Percentiles rank a stretch among this genome's conserved stretches.
These are phyloP conservation scores for Talaromyces proteolyticus DNA, from an alignment of 495 filamentous ascomycete species.

Conservation along the genomic window DNA sequence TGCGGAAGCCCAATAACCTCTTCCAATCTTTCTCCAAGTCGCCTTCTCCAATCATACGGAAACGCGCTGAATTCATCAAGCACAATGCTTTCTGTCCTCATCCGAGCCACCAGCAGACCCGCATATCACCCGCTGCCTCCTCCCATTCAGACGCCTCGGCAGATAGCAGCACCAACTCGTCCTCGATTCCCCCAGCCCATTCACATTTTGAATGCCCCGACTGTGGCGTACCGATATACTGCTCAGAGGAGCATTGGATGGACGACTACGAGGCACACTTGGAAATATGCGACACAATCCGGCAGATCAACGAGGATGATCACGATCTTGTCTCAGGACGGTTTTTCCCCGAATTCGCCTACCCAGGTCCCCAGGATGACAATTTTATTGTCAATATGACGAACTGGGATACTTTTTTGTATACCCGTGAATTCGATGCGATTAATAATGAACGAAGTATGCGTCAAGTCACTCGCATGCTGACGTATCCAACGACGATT, in stretches of 20 bases:
- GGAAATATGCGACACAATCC: slow-evolving; percentile 83
- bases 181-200: slow-evolving; percentile 67
- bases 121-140: no score
- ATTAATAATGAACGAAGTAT: slow-evolving; percentile 83
- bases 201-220: slow-evolving; percentile 93
- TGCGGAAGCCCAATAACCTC: slow-evolving; percentile 75
- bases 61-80: slow-evolving; percentile 81
- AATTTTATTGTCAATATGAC: slow-evolving; percentile 94
- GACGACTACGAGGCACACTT: slow-evolving; percentile 91
- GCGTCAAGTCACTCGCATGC: slow-evolving; percentile 82
- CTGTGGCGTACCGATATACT: slow-evolving; percentile 91
- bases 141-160: no score
- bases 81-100: slow-evolving; percentile 91
- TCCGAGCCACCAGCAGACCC: slow-evolving; percentile 68
- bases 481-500: slow-evolving; percentile 92
- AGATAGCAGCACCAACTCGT: no score
- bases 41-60: slow-evolving; percentile 75
- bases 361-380: slow-evolving; percentile 82
- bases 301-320: slow-evolving; percentile 95
- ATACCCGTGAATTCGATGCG: slow-evolving; percentile 79
- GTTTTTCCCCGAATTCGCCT: slow-evolving; percentile 90
- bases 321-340: slow-evolving; percentile 88
- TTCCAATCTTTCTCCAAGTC: slow-evolving; percentile 90
- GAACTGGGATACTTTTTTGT: slow-evolving; percentile 96
- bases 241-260: slow-evolving; percentile 87